Conservation (phyloP, 805 yeast species). For the Helenozyma baotianmanensis region DNA sequence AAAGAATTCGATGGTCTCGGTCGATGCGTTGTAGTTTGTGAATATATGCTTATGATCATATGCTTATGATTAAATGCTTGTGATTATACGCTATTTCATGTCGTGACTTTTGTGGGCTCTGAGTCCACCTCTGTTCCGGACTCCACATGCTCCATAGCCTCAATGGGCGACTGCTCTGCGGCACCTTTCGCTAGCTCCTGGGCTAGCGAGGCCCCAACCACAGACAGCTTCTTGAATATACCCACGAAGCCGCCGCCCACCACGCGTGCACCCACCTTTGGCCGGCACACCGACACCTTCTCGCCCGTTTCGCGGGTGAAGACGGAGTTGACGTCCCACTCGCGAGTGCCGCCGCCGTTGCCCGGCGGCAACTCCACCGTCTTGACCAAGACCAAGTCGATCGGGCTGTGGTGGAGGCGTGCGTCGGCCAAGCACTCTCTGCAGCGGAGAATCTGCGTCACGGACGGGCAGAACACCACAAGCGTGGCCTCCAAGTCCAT, state of each 20-base stretch:
- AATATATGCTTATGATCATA: too few relatives aligned
- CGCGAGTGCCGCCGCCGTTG: slow-evolving; percentile 3
- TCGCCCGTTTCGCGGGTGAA: slow-evolving; percentile 1
- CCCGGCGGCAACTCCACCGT: slow-evolving; percentile 5
- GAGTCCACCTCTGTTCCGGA: too few relatives aligned
- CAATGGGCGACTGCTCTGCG: too few relatives aligned
- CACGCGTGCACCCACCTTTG: slow-evolving; percentile 2
- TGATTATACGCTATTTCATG: too few relatives aligned
- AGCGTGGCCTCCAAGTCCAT: slow-evolving; percentile 2
- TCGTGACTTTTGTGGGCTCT: too few relatives aligned
- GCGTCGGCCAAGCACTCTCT: not conserved
- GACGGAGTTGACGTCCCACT: slow-evolving; percentile 4
- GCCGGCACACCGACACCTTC: slow-evolving; percentile 2
- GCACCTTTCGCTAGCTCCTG: too few relatives aligned
- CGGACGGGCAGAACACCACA: slow-evolving; percentile 4
- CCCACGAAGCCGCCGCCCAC: slow-evolving; percentile 5
- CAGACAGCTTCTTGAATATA: slow-evolving; percentile 2
- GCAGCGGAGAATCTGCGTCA: slow-evolving; percentile 4
- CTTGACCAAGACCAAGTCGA: slow-evolving; percentile 2
- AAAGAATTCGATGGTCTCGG: too few relatives aligned
- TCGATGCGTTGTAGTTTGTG: too few relatives aligned
- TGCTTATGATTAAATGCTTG: too few relatives aligned
- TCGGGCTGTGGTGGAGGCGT: not conserved
- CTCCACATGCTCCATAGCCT: too few relatives aligned
- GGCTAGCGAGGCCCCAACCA: not conserved